Conservation (phyloP, 176 grass and related monocot species). For the Ananas comosus region DNA sequence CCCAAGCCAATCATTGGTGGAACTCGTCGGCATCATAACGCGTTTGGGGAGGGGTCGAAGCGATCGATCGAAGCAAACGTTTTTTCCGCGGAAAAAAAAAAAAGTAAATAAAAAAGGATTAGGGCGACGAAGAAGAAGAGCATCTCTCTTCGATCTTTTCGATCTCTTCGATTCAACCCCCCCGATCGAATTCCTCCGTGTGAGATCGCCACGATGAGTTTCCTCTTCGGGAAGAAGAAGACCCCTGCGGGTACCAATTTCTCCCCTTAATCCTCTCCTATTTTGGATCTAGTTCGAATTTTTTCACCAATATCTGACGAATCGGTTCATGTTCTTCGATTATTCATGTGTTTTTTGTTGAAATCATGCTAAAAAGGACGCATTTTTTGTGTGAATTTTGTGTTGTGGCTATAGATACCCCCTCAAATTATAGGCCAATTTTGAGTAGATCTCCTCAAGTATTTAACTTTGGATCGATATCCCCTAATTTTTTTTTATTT, state of each 20-base stretch:
- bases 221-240: conserved; percentile 75
- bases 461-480: neutral
- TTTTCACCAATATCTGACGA: neutral
- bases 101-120: too few species aligned
- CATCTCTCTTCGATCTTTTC: too few species aligned
- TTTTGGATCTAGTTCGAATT: neutral
- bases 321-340: neutral
- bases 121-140: too few species aligned
- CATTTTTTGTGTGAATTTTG: too few species aligned
- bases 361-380: too few species aligned
- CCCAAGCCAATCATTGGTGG: too few species aligned
- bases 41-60: too few species aligned
- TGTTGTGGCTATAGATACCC: too few species aligned
- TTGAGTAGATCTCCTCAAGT: neutral
- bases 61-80: too few species aligned
- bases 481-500: neutral
- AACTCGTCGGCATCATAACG: too few species aligned
- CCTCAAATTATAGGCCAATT: neutral
- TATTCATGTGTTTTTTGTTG: too few species aligned
- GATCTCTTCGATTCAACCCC: neutral
- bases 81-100: too few species aligned
- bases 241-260: conserved; percentile 45
- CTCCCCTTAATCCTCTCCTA: neutral
- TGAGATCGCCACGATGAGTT: conserved; percentile 46
- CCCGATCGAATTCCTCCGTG: neutral